Conservation (phyloP, 2,329 filamentous ascomycete species). For the Ophiostoma quercus region DNA sequence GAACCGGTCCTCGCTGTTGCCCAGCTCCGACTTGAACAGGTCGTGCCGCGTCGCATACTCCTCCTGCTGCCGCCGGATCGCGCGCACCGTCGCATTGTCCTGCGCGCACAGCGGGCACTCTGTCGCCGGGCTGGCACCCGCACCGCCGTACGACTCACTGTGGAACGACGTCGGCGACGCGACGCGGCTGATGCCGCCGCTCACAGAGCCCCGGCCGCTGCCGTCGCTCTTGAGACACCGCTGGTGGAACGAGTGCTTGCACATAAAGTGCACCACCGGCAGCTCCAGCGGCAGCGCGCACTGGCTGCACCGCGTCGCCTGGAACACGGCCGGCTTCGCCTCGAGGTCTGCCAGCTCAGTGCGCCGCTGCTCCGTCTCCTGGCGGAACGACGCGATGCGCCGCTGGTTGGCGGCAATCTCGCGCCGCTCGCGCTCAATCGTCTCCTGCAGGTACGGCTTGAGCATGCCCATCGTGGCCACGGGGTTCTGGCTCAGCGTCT, state of each 20-base stretch:
- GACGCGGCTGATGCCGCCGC: constrained; percentile 39
- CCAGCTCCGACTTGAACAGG: constrained; percentile 76
- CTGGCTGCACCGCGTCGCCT: constrained; percentile 78
- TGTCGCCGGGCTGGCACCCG: constrained; percentile 30
- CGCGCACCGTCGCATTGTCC: constrained; percentile 81
- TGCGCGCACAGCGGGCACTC: constrained; percentile 84
- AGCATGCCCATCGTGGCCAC: constrained; percentile 98
- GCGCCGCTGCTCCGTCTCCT: constrained; percentile 75
- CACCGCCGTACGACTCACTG: not conserved
- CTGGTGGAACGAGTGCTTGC: constrained; percentile 95
- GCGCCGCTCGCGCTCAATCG: constrained; percentile 79
- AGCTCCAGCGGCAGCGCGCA: constrained; percentile 76
- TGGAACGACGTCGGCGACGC: constrained; percentile 4
- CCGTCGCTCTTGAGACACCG: constrained; percentile 60
- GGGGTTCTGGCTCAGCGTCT: constrained; percentile 63
- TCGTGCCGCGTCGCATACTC: constrained; percentile 85
- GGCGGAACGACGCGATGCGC: constrained; percentile 75
- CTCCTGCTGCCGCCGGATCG: constrained; percentile 78
- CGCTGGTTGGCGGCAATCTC: constrained; percentile 78
- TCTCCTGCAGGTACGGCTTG: constrained; percentile 83
- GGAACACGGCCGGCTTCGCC: constrained; percentile 80
- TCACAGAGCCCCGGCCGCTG: constrained; percentile 26
- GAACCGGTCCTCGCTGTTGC: constrained; percentile 74
- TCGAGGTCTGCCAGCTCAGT: constrained; percentile 71
- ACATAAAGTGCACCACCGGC: constrained; percentile 90